Conservation (phyloP, 1,284 basidiomycete genomes). For the Naganishia sp. region DNA sequence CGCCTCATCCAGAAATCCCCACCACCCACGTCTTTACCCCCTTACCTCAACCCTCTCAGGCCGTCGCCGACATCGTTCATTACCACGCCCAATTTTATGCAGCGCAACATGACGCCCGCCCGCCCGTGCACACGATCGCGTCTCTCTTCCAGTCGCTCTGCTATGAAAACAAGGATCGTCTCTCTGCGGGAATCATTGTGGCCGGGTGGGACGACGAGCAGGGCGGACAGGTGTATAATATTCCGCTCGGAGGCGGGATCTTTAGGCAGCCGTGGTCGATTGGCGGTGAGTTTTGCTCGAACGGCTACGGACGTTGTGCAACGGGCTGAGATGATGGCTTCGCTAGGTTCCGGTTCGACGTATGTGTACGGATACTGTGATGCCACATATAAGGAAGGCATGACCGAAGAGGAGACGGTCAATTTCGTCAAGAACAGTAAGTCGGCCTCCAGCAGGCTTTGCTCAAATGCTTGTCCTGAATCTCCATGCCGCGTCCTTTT, state of each 20-base stretch:
- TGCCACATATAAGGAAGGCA: constrained; percentile 94
- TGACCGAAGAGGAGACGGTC: constrained; percentile 85
- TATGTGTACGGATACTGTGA: constrained; percentile 99
- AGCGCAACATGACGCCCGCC: constrained; percentile 64
- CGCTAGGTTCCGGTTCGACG: constrained; percentile 86
- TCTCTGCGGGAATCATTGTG: constrained; percentile 95
- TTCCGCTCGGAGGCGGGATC: constrained; percentile 87
- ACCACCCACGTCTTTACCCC: not conserved
- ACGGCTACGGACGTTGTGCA: no score
- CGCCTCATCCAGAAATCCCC: not conserved
- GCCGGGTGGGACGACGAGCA: constrained; percentile 94
- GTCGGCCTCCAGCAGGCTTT: constrained; percentile 49
- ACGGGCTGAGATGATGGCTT: not conserved
- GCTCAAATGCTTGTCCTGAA: not conserved
- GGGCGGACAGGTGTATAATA: constrained; percentile 96
- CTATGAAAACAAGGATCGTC: constrained; percentile 88
- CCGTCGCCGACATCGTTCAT: constrained; percentile 90
- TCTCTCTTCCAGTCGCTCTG: constrained; percentile 84
- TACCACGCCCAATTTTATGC: constrained; percentile 80
- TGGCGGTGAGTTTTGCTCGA: constrained; percentile 64
- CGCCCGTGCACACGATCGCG: constrained; percentile 80
- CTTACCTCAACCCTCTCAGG: constrained; percentile 55
- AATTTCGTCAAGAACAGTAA: constrained; percentile 94
- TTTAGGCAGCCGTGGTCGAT: constrained; percentile 97
- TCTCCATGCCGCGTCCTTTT: not conserved